Conservation (phyloP, 345 rosid genomes). For the Atalantia buxifolia region DNA sequence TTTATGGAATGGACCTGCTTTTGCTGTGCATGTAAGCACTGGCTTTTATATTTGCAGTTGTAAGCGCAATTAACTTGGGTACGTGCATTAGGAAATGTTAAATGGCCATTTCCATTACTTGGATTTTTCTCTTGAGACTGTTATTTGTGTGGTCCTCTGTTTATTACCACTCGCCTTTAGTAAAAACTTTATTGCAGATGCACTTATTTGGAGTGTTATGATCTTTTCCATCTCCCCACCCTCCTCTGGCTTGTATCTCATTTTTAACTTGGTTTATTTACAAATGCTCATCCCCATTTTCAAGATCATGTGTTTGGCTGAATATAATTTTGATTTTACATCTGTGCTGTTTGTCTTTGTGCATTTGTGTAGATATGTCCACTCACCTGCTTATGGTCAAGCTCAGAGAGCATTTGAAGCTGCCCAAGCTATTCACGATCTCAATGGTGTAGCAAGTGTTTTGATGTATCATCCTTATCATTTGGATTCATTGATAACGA, state of each 20-base stretch:
- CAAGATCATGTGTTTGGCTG: not conserved
- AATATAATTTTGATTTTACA: not conserved
- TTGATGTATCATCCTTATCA: conserved; percentile 71
- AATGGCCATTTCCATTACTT: not conserved
- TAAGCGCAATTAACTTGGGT: not conserved
- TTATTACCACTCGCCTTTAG: not conserved
- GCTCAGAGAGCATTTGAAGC: conserved; percentile 79
- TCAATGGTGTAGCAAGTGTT: conserved; percentile 74
- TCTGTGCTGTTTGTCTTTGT: not conserved
- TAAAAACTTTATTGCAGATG: not conserved
- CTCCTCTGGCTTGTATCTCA: not conserved
- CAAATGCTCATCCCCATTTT: not conserved
- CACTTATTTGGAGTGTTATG: not conserved
- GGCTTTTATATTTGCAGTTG: not conserved
- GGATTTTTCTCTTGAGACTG: not conserved
- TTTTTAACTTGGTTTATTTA: not conserved
- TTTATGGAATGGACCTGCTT: not conserved
- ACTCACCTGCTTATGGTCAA: conserved; percentile 60
- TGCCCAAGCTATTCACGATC: conserved; percentile 81
- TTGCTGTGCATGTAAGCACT: not conserved
- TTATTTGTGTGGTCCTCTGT: not conserved
- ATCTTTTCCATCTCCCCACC: not conserved
- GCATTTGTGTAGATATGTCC: conserved; percentile 40
- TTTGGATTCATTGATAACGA: conserved; percentile 83
- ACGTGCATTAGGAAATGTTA: not conserved